Evolutionary conservation across 1,139 yeast genomes (phyloP), one percentile per base, ranked within the genome.

Genomic region (Hansenula lynferdii): DNA sequence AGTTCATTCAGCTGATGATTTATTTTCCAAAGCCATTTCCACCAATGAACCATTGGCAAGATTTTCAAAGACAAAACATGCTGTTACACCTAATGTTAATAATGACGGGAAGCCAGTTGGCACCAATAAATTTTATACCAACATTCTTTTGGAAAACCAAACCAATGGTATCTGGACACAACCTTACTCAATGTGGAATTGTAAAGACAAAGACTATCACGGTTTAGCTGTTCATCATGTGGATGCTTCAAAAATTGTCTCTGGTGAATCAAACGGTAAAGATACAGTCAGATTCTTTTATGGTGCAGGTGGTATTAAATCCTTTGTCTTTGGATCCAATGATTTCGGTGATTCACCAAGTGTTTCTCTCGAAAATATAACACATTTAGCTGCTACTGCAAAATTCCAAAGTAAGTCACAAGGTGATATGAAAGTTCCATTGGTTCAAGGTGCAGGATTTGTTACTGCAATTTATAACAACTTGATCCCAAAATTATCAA

Each of bases 101-200:
- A 51, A 48, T 29, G 44, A 49, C n/a, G 49, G 56, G 10, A 62
- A 56, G 14, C 86, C 95, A 7, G 70, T 79, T 34, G 77, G 78
- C 47, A 87, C 97, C 16, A 89, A 89, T 64, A 86, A 87, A 57
- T 89, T 86, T 60, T 87, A 84, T 57, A 82, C 85, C 9, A 89
- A 89, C 60, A 64, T 87, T 56, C 63, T 86, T 43, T 71, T 89
- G 19, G 92, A 71, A 1, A 63, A 65, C 30, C 92, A 85, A 54
- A 72, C 74, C 10, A 62, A 75, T 39, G 82, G 75, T 3, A 74
- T 81, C 5, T 86, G 85, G 81, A 76, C 95, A 2, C 89, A 82
- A 52, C 97, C 97, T 2, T 87, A 85, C 55, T 79, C 87, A 2
- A 61, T 87, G 31, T 85, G 86, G 80, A 79, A 68, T 58, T 64